phyloP scores from a whole-genome alignment of 805 yeast genomes.

The Metschnikowia bowlesiae region DNA sequence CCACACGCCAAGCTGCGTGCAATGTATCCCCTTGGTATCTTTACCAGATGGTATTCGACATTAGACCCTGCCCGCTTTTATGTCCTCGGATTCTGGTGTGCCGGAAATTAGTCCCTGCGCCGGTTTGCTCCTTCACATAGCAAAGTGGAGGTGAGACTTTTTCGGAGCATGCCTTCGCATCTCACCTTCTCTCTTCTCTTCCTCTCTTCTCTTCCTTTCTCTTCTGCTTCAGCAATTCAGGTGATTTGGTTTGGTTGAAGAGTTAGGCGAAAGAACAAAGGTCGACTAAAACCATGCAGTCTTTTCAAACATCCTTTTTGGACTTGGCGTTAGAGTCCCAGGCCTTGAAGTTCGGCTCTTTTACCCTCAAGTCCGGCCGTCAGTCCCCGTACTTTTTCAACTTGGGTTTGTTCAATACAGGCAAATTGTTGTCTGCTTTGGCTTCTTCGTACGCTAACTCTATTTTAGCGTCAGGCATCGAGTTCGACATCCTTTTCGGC shows the following conservation, averaged over 20 bases:
- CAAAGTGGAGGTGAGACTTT: not conserved
- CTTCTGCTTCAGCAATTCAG: conserved; percentile 13
- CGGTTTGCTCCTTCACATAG: not conserved
- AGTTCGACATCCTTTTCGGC: conserved; percentile 89
- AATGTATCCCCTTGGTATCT: no score
- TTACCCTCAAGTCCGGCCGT: conserved; percentile 90
- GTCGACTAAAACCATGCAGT: conserved; percentile 25
- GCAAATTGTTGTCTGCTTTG: conserved; percentile 68
- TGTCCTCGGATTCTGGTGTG: not conserved
- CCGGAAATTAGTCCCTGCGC: not conserved
- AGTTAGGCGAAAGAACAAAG: conserved; percentile 3
- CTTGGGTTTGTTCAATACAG: conserved; percentile 79
- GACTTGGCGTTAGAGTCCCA: conserved; percentile 76
- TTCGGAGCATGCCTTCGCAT: not conserved
- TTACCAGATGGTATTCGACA: no score
- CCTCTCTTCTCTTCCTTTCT: conserved; percentile 5
- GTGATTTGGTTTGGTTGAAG: conserved; percentile 4
- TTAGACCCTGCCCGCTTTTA: not conserved
- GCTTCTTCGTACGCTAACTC: conserved; percentile 89
- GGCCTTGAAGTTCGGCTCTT: conserved; percentile 83
- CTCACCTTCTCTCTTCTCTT: not conserved
- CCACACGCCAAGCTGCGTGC: no score
- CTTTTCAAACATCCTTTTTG: conserved; percentile 62
- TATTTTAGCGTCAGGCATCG: conserved; percentile 72
- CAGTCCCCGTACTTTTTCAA: conserved; percentile 88